A percentile compares a stretch with the other conserved stretches of the same genome.
These are phyloP conservation scores for Paecilomyces variotii DNA, from an alignment of 2,329 filamentous ascomycete genomes.

Conservation along the genomic window DNA sequence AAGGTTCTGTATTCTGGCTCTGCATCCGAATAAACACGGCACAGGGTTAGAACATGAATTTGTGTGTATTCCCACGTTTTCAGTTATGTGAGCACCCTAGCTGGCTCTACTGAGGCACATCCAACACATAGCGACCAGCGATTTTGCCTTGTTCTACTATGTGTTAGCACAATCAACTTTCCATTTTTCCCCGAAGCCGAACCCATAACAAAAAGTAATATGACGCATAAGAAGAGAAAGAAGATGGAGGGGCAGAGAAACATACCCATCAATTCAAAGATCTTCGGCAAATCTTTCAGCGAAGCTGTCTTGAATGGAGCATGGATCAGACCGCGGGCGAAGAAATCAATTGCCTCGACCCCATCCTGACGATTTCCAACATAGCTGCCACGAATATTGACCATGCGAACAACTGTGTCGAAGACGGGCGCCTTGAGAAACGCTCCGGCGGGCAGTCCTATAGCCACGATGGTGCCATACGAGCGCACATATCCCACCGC, in stretches of 20 bases:
- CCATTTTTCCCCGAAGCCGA: no score
- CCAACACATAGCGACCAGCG: slow-evolving; percentile 35
- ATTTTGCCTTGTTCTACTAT: slow-evolving; percentile 33
- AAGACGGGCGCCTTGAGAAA: slow-evolving; percentile 80
- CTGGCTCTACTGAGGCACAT: slow-evolving; percentile 35
- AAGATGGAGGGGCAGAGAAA: slow-evolving; percentile 6
- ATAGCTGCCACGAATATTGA: slow-evolving; percentile 86
- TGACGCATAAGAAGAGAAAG: no score
- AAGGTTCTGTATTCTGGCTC: no score
- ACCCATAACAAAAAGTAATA: no score
- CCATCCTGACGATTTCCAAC: slow-evolving; percentile 88
- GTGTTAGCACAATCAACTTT: slow-evolving; percentile 11
- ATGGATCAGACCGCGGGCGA: slow-evolving; percentile 71
- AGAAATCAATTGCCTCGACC: slow-evolving; percentile 87
- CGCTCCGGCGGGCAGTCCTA: slow-evolving; percentile 76
- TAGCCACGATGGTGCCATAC: slow-evolving; percentile 74
- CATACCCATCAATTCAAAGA: slow-evolving; percentile 65
- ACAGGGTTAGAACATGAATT: no score
- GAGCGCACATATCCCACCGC: slow-evolving; percentile 80
- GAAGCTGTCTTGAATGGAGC: slow-evolving; percentile 80
- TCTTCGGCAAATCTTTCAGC: slow-evolving; percentile 66
- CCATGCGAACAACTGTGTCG: slow-evolving; percentile 80
- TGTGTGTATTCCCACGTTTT: no score
- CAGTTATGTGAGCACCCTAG: no score
- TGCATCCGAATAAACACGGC: no score